Percentiles rank a stretch among this genome's conserved stretches.
Conservation (phyloP, 2,329 filamentous ascomycete genomes). For the Ophiostoma himal-ulmi region DNA sequence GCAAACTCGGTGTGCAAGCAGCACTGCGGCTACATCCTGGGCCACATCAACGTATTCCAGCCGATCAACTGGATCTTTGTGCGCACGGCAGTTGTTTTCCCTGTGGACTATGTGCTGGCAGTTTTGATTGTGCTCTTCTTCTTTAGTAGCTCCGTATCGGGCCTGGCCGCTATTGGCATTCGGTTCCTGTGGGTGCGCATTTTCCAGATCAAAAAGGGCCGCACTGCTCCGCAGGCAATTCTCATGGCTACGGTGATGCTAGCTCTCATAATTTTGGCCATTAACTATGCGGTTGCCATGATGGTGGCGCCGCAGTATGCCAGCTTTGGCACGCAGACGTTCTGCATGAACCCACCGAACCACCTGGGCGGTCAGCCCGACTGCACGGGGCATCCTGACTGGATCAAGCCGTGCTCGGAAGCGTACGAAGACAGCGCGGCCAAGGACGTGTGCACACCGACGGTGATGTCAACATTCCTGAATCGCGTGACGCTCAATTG, state of each 20-base stretch:
- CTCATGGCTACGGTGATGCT: constrained; percentile 87
- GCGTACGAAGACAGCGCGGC: constrained; percentile 63
- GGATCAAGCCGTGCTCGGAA: constrained; percentile 79
- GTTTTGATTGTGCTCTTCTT: constrained; percentile 77
- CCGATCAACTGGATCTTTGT: constrained; percentile 88
- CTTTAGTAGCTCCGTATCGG: constrained; percentile 81
- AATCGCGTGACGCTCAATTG: constrained; percentile 91
- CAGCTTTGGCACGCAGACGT: constrained; percentile 89
- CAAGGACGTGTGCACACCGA: constrained; percentile 79
- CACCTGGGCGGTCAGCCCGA: constrained; percentile 63
- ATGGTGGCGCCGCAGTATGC: constrained; percentile 93
- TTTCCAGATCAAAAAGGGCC: constrained; percentile 83
- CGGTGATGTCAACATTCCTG: constrained; percentile 84
- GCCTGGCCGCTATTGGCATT: constrained; percentile 81
- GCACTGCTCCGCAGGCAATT: constrained; percentile 86
- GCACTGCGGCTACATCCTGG: constrained; percentile 87
- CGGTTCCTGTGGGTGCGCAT: constrained; percentile 93
- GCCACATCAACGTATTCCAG: constrained; percentile 83
- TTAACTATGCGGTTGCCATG: constrained; percentile 91
- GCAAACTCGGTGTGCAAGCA: constrained; percentile 90
- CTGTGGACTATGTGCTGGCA: constrained; percentile 87
- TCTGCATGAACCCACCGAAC: constrained; percentile 67
- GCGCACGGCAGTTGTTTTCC: constrained; percentile 74
- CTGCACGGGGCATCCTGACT: constrained; percentile 63
- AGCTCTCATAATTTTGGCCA: constrained; percentile 79